Evolutionary conservation across 805 yeast genomes (phyloP), one percentile per base, ranked within the genome.

Genomic region (Hanseniaspora lachancei): DNA sequence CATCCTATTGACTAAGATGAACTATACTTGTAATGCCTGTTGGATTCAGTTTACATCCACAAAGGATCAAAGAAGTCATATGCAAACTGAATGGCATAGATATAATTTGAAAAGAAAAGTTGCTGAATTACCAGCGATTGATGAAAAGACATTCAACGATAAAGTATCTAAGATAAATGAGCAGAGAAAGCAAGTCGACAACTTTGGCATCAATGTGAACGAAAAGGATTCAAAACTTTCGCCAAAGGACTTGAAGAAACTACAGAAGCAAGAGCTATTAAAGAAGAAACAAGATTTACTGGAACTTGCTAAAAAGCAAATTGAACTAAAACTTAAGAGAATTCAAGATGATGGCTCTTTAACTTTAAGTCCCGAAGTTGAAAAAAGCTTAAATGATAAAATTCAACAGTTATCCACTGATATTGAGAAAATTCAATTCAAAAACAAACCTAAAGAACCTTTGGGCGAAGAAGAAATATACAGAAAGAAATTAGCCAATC

Each of bases 1-100:
- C 8, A 27, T 27, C 8, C 8, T 27, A 27, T 27, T 7, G 8
- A 27, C 9, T 27, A 42, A 34, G 42, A 46, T 40, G 42, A 53
- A 47, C 38, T 73, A 68, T 63, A 89, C 97, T 8, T 93, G 98
- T 74, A 86, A 89, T 67, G 82, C 95, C 24, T 93, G 98, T 69
- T 82, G 79, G 29, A 75, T 91, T 60, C 82, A 81, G 51, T 93
- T 93, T 63, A 78, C 82, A 29, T 70, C 79, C 12, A 80, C 95
- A 2, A 85, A 79, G 54, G 79, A 79, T 63, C 98, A 93, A 71
- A 77, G 97, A 62, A 72, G 74, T 52, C 98, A 93, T 67, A 93
- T 93, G 98, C 87, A 86, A 66, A 80, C 96, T 1, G 98, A 93
- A 59, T 93, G 98, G 98, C 98, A 93, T 70, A 78, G 97, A 64